Evolutionary conservation across 2,329 filamentous ascomycete species (phyloP).

Genomic region (Ophiocordyceps unilateralis): DNA sequence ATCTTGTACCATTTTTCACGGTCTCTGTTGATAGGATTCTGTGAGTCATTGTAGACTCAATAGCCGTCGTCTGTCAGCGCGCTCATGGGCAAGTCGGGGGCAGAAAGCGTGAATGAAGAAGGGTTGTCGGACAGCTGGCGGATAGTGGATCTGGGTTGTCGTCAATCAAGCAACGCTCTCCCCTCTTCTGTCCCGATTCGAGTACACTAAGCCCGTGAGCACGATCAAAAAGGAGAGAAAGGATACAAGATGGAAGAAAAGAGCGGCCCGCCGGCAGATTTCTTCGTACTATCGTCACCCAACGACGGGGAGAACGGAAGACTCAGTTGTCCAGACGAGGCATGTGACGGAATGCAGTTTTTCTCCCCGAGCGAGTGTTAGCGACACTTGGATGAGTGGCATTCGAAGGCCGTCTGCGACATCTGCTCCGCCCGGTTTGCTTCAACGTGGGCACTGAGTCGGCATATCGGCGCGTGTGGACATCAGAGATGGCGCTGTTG

Average conservation of each 20-base stretch:
- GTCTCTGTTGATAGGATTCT: too few relatives aligned
- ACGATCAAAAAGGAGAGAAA: neutral
- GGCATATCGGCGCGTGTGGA: neutral
- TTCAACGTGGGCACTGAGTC: neutral
- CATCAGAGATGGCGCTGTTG: neutral
- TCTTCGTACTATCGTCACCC: neutral
- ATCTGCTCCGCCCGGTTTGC: neutral
- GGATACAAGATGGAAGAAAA: neutral
- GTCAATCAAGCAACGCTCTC: too few relatives aligned
- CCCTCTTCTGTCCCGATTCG: too few relatives aligned
- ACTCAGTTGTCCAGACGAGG: neutral
- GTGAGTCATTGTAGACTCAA: too few relatives aligned
- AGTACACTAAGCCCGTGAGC: too few relatives aligned
- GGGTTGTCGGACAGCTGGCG: too few relatives aligned
- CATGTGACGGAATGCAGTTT: slow-evolving; percentile 1
- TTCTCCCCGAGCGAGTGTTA: neutral
- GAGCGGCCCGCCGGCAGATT: neutral
- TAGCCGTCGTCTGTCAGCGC: too few relatives aligned
- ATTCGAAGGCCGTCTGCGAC: neutral
- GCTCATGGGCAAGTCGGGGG: too few relatives aligned
- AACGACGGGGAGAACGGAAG: neutral
- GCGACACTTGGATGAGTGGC: neutral
- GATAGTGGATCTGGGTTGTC: too few relatives aligned
- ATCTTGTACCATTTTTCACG: too few relatives aligned
- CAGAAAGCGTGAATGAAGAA: too few relatives aligned